Evolutionary conservation across 345 rosid genomes (phyloP).

Genomic region (Lenwebbia sp.): DNA sequence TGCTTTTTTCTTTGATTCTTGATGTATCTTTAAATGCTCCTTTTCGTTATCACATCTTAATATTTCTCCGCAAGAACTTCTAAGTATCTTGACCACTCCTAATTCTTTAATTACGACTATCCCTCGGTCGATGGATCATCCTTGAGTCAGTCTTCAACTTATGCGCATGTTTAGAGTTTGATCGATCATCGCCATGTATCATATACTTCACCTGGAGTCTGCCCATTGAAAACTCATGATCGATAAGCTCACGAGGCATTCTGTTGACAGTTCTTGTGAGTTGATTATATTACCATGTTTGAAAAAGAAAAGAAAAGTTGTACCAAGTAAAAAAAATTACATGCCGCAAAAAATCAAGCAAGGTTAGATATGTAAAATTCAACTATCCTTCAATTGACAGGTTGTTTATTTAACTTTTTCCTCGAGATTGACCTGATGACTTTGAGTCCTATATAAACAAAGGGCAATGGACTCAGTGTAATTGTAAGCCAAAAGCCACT

Average conservation of each 20-base stretch:
- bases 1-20: not conserved
- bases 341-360: not conserved
- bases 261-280: not conserved
- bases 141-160: not conserved
- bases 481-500: not conserved
- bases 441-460: not conserved
- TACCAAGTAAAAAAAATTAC: not conserved
- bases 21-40: not conserved
- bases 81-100: not conserved
- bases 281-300: fast-evolving
- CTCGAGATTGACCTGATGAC: not conserved
- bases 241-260: fast-evolving
- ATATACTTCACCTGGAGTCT: not conserved
- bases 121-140: not conserved
- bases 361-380: not conserved
- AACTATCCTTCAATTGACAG: not conserved
- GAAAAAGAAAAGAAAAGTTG: not conserved
- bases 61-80: not conserved
- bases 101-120: not conserved
- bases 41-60: not conserved
- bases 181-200: not conserved
- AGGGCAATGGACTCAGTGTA: not conserved
- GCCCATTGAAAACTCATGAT: not conserved
- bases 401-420: not conserved
- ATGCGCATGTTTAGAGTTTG: fast-evolving